Percentiles rank a stretch among this genome's conserved stretches.
These are phyloP conservation scores for Yamadazyma paraphyllophila DNA, from an alignment of 805 yeast genomes.

Conservation along the genomic window DNA sequence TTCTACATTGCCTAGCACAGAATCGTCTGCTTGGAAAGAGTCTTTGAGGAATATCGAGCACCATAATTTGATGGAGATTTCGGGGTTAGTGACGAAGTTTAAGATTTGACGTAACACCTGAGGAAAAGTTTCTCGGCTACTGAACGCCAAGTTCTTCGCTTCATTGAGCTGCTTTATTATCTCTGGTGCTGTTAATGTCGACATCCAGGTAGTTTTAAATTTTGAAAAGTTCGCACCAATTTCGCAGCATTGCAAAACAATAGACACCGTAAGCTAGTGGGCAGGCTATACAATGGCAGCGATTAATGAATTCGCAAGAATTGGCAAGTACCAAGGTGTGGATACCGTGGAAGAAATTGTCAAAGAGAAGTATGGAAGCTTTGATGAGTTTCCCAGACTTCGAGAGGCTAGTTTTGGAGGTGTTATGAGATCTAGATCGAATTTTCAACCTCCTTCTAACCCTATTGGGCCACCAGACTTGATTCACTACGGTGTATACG, in stretches of 20 bases:
- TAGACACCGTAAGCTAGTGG: too few species aligned
- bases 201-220: conserved; percentile 1
- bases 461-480: conserved; percentile 38
- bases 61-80: conserved; percentile 37
- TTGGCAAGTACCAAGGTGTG: background rate
- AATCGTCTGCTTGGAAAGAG: conserved; percentile 30
- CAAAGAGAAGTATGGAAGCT: background rate
- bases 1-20: conserved; percentile 23
- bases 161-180: conserved; percentile 33
- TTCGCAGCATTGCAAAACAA: background rate
- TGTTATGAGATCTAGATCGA: conserved; percentile 8
- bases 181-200: conserved; percentile 16
- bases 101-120: conserved; percentile 45
- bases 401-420: conserved; percentile 12
- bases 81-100: conserved; percentile 35
- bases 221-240: background rate
- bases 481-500: conserved; percentile 37
- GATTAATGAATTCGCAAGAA: background rate
- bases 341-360: background rate
- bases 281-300: background rate
- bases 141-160: conserved; percentile 35
- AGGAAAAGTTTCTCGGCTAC: conserved; percentile 31
- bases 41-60: conserved; percentile 39
- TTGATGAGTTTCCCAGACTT: conserved; percentile 12
- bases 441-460: conserved; percentile 5